Evolutionary conservation across 2,329 filamentous ascomycete species (phyloP).

Genomic region (Parasarocladium wereldwijsianum): DNA sequence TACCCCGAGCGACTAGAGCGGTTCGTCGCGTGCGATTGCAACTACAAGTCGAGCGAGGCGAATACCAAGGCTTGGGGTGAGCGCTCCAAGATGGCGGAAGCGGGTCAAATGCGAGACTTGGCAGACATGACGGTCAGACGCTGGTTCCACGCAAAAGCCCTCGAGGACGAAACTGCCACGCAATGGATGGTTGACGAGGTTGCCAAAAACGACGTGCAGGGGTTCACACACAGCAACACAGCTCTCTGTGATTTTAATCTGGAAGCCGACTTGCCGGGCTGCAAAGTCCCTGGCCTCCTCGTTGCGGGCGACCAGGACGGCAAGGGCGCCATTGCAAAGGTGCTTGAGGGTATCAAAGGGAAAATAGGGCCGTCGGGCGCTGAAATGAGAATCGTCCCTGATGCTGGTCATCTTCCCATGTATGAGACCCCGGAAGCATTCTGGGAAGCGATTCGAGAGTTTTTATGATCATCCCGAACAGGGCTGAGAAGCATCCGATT

Average conservation of each 20-base stretch:
- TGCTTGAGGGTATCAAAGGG: constrained; percentile 61
- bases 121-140: constrained; percentile 57
- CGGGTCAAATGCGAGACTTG: constrained; percentile 44
- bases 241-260: constrained; percentile 62
- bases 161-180: constrained; percentile 26
- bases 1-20: constrained; percentile 42
- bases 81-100: constrained; percentile 52
- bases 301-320: constrained; percentile 63
- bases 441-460: constrained; percentile 44
- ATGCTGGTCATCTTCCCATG: constrained; percentile 74
- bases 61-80: constrained; percentile 73
- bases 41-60: constrained; percentile 52
- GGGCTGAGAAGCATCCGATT: too few species aligned
- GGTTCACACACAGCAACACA: constrained; percentile 52
- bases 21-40: constrained; percentile 69
- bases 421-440: constrained; percentile 58
- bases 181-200: constrained; percentile 54
- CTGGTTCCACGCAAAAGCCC: constrained; percentile 57
- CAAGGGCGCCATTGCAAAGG: constrained; percentile 54
- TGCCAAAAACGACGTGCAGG: constrained; percentile 50
- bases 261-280: constrained; percentile 35
- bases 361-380: constrained; percentile 38
- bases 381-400: constrained; percentile 49
- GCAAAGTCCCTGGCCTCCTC: constrained; percentile 47
- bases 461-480: too few species aligned